Evolutionary conservation across 306 rosid genomes (phyloP), one percentile per base, ranked within the genome.

Genomic region (Mucuna pruriens): DNA sequence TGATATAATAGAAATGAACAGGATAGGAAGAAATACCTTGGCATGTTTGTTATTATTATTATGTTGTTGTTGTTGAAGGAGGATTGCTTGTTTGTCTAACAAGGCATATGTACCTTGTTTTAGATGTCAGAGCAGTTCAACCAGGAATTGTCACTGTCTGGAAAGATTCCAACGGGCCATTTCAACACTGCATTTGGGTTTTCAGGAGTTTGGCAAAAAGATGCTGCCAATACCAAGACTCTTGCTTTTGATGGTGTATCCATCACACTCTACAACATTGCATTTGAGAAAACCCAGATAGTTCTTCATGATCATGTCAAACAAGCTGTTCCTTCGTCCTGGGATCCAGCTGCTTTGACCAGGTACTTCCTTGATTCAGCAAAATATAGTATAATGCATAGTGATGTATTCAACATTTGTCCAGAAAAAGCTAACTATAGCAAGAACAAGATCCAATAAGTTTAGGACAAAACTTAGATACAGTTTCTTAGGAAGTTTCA

Each of bases 51-150:
- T 45, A 29, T 25, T 62, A 26, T 29, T 40, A 46, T 46, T 40
- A 1, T 62, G 39, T 19, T 62, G 9, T 19, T 62, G 9, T 40
- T 61, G 23, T 25, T 15, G 39, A 55, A 13, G 9, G 69, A 72
- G 33, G 33, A 11, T 45, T 78, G 48, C 38, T 75, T 78, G 17
- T 25, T 26, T 54, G 38, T 70, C 44, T 79, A 8, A 87, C 36
- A 25, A 52, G 80, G 72, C 4, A 31, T 25, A 19, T 25, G 45
- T 15, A 61, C 1, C 17, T 33, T 82, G 65, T 67, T 73, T 46
- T 74, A 94, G 97, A 94, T 94, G 98, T 94, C 98, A 0, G 98
- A 94, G 88, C 93, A 83, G 54, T 94, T 94, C 71, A 94, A 94
- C 85, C 95, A 89, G 90, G 97, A 90, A 63, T n/a, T 91, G 39